phyloP scores from a whole-genome alignment of 2,329 filamentous ascomycete genomes.

The Colletotrichum lini region DNA sequence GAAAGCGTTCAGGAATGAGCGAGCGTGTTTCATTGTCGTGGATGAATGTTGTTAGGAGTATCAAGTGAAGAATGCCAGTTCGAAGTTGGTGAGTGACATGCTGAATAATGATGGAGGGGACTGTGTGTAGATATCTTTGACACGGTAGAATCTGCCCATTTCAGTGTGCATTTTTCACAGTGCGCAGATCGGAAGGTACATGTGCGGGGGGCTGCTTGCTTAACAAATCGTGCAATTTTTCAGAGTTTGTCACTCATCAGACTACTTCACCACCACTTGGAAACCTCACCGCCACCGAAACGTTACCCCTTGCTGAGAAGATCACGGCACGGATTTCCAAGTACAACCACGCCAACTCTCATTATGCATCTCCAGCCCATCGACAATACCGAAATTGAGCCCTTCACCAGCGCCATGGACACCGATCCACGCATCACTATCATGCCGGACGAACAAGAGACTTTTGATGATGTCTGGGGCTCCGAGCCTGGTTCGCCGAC shows the following conservation, averaged over 20 bases:
- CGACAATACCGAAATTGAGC: slow-evolving; percentile 43
- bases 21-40: not conserved
- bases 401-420: slow-evolving; percentile 41
- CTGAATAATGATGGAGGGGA: not conserved
- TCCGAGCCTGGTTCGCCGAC: slow-evolving; percentile 39
- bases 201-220: slow-evolving; percentile 33
- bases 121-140: not conserved
- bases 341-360: not conserved
- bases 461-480: slow-evolving; percentile 46
- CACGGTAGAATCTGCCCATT: too few relatives aligned
- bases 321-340: not conserved
- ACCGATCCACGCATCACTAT: slow-evolving; percentile 19
- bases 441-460: slow-evolving; percentile 29
- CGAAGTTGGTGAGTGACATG: not conserved
- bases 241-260: slow-evolving; percentile 7
- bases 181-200: not conserved
- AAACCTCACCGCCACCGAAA: slow-evolving; percentile 12
- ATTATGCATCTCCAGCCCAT: slow-evolving; percentile 44
- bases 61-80: not conserved
- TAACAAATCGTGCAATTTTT: slow-evolving; percentile 35
- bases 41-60: not conserved
- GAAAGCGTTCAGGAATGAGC: not conserved
- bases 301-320: not conserved
- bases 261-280: slow-evolving; percentile 1
- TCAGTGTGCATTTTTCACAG: not conserved